A percentile compares a stretch with the other conserved stretches of the same genome.
phyloP scores from a whole-genome alignment of 1,284 basidiomycete genomes.

The Marasmius fiardii region DNA sequence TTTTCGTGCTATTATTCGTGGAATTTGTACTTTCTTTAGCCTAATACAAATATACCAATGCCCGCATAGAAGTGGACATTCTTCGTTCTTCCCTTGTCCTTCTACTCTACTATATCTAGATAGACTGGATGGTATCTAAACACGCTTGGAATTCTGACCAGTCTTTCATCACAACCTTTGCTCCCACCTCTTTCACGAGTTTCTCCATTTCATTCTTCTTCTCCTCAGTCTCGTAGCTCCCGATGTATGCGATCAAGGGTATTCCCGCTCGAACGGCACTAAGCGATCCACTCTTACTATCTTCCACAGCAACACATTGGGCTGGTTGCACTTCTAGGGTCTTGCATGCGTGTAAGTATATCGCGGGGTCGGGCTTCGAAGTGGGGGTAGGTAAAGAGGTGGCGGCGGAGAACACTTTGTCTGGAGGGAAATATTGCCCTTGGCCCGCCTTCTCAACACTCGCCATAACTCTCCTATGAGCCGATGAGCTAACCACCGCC shows the following conservation, averaged over 20 bases:
- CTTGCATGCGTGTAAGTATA: slow-evolving; percentile 24
- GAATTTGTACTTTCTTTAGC: not conserved
- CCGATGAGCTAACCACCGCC: slow-evolving; percentile 24
- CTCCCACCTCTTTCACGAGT: slow-evolving; percentile 18
- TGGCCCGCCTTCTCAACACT: slow-evolving; percentile 22
- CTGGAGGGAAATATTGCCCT: slow-evolving; percentile 19
- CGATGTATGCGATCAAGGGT: slow-evolving; percentile 21
- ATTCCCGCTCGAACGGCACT: slow-evolving; percentile 22
- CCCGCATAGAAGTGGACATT: not conserved
- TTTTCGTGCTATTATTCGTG: not conserved
- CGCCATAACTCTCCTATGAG: slow-evolving; percentile 21
- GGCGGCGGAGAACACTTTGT: slow-evolving; percentile 22
- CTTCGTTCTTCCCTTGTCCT: not conserved
- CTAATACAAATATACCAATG: not conserved
- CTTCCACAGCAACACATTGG: slow-evolving; percentile 23
- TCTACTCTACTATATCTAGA: not conserved
- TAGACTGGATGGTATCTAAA: slow-evolving; percentile 15
- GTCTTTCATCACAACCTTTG: slow-evolving; percentile 21
- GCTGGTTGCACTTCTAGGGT: slow-evolving; percentile 18
- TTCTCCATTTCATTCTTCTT: slow-evolving; percentile 19
- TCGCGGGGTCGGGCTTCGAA: slow-evolving; percentile 25
- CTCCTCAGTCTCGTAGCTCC: slow-evolving; percentile 20
- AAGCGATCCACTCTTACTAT: slow-evolving; percentile 22
- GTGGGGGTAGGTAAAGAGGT: slow-evolving; percentile 23
- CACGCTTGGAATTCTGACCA: slow-evolving; percentile 20